Base-by-base conservation (phyloP, 441 rosid genomes). In the Corymbia calophylla region DNA sequence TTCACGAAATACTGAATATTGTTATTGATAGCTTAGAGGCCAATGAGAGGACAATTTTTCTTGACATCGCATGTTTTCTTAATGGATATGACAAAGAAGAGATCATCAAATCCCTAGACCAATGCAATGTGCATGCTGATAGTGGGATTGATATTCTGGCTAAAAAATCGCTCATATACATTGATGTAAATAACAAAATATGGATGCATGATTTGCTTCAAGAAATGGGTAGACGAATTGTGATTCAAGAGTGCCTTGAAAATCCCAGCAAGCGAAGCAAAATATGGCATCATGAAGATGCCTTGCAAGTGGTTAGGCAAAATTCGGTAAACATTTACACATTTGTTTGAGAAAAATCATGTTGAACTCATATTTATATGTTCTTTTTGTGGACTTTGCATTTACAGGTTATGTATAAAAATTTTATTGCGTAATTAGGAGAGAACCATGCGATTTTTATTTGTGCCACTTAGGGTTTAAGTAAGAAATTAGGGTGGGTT, bases 71-170 rank as follows among this genome's bases (percentile, higher is more conserved):
- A 0, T 58, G 64, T 58, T 58, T 58, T 58, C n/a, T 58, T 58
- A 25, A 58, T 58, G 64, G 64, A 58, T 58, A 9, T 25, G 64
- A 58, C 64, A 58, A 58, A 58, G n/a, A 58, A 4, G 64, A 58
- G 14, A 25, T 58, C 0, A 1, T 58, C 7, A 2, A 25, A 23
- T 25, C 64, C n/a, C 64, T 58, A 58, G 14, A 58, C 64, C 64
- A 58, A 25, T 58, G 64, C 1, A 29, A 23, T 25, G 64, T 1
- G 3, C 1, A 58, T 0, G n/a, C 64, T 0, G 0, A 0, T 58
- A 58, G 64, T 5, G 64, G 64, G n/a, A 58, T 58, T 58, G 64
- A 58, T 58, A 58, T 58, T 58, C 14, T 58, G 25, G 64, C 64
- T 1, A 58, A 58, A 25, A 58, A 58, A 25, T 25, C 15, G 0